A percentile compares a stretch with the other conserved stretches of the same genome.
These are phyloP conservation scores for Calonectria pseudoreteaudii DNA, from an alignment of 2,329 filamentous ascomycete genomes.

Conservation along the genomic window DNA sequence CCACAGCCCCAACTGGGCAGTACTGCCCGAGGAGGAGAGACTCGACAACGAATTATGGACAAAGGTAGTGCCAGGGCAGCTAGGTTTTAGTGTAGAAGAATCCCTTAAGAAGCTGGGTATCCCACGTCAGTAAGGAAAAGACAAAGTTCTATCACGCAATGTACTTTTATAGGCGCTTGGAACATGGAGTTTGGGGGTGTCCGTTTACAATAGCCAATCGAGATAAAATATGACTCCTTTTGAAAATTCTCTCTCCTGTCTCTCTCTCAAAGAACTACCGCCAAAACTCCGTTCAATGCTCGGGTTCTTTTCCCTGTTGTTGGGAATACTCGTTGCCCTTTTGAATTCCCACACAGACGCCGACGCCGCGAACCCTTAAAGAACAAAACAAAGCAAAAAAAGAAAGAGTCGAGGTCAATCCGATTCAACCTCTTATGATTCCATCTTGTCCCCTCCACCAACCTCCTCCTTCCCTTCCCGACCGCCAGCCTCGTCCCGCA, in stretches of 20 bases:
- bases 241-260: background rate
- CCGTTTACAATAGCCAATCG: slow-evolving; percentile 26
- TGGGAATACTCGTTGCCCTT: background rate
- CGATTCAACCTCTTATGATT: slow-evolving; percentile 44
- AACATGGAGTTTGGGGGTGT: slow-evolving; percentile 19
- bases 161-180: slow-evolving; percentile 8
- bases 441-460: slow-evolving; percentile 53
- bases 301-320: slow-evolving; percentile 5
- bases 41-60: slow-evolving; percentile 76
- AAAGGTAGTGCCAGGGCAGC: slow-evolving; percentile 72
- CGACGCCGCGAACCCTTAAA: slow-evolving; percentile 10
- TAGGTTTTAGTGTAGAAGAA: slow-evolving; percentile 71
- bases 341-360: slow-evolving; percentile 1
- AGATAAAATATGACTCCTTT: slow-evolving; percentile 26
- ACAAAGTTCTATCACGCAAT: background rate
- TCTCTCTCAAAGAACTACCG: slow-evolving; percentile 6
- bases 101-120: slow-evolving; percentile 69
- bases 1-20: slow-evolving; percentile 87
- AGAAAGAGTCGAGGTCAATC: background rate
- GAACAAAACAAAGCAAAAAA: background rate
- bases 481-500: slow-evolving; percentile 61
- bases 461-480: slow-evolving; percentile 47
- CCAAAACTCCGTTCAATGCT: slow-evolving; percentile 30
- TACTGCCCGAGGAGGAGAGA: slow-evolving; percentile 71
- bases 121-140: slow-evolving; percentile 29